Evolutionary conservation across 1,284 basidiomycete genomes (phyloP).

Genomic region (Sutorius eximius): DNA sequence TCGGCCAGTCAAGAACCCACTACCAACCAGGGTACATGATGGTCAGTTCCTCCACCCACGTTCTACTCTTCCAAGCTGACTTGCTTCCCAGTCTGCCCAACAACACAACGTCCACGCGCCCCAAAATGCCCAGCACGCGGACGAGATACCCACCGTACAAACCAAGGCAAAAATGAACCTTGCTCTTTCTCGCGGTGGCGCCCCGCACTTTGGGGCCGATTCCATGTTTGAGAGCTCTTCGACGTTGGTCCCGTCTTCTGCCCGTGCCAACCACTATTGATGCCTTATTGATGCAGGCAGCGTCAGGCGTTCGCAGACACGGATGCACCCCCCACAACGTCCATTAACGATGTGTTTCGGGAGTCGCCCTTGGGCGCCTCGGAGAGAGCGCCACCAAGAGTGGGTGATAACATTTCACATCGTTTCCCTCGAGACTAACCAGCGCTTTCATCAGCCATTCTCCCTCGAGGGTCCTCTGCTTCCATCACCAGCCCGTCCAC

Average conservation of each 20-base stretch:
- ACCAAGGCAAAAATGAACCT: constrained; percentile 78
- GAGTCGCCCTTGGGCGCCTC: constrained; percentile 40
- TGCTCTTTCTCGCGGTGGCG: constrained; percentile 56
- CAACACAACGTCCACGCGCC: constrained; percentile 58
- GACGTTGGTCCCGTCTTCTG: constrained; percentile 35
- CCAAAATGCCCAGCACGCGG: constrained; percentile 58
- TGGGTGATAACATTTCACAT: constrained; percentile 30
- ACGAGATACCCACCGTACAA: constrained; percentile 67
- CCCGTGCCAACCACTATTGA: not conserved
- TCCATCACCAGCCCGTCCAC: constrained; percentile 30
- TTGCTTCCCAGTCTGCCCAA: constrained; percentile 49
- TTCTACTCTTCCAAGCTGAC: not conserved
- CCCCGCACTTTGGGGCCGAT: constrained; percentile 72
- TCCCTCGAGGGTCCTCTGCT: constrained; percentile 25
- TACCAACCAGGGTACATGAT: constrained; percentile 77
- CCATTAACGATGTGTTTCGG: constrained; percentile 69
- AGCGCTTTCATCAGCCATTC: constrained; percentile 15
- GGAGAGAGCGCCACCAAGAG: constrained; percentile 25
- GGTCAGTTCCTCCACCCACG: constrained; percentile 41
- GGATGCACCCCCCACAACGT: constrained; percentile 70
- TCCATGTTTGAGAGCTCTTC: constrained; percentile 77
- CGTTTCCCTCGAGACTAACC: not conserved
- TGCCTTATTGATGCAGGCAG: constrained; percentile 40
- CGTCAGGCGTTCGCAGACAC: constrained; percentile 63
- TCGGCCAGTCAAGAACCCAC: constrained; percentile 67